A percentile compares a stretch with the other conserved stretches of the same genome.
Conservation (phyloP, 352 stramenopile species). For the Thalassiosira sp. region DNA sequence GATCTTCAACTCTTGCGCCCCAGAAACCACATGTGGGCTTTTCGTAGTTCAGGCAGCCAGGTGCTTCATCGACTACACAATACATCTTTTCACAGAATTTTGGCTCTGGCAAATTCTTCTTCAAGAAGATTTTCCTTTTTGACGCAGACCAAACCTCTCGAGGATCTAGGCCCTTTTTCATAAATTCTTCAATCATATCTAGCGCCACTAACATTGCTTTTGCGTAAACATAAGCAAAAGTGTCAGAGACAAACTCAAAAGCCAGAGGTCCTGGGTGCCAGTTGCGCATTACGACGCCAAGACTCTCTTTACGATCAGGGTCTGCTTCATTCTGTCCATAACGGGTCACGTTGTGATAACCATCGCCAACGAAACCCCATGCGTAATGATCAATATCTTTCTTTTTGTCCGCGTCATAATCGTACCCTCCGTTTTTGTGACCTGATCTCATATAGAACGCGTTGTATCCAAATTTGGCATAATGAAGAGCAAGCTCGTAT, state of each 20-base stretch:
- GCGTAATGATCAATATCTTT: slow-evolving; percentile 43
- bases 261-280: slow-evolving; percentile 52
- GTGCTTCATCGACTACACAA: slow-evolving; percentile 52
- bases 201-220: slow-evolving; percentile 49
- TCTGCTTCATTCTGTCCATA: slow-evolving; percentile 50
- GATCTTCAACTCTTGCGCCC: slow-evolving; percentile 50
- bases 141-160: slow-evolving; percentile 47
- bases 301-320: slow-evolving; percentile 30
- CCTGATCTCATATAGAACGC: slow-evolving; percentile 50
- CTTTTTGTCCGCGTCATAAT: slow-evolving; percentile 50
- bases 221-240: slow-evolving; percentile 56
- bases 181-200: slow-evolving; percentile 48
- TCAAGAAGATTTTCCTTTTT: slow-evolving; percentile 36
- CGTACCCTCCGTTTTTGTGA: slow-evolving; percentile 39
- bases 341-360: slow-evolving; percentile 54
- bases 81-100: slow-evolving; percentile 51
- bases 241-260: slow-evolving; percentile 52
- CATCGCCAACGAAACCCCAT: slow-evolving; percentile 51
- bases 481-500: slow-evolving; percentile 27
- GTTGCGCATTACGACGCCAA: slow-evolving; percentile 53
- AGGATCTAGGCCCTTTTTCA: slow-evolving; percentile 42
- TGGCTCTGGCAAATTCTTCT: slow-evolving; percentile 47
- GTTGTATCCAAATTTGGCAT: slow-evolving; percentile 51
- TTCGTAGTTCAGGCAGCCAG: slow-evolving; percentile 55
- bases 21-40: slow-evolving; percentile 51